Conservation (phyloP, 1,284 basidiomycete species). For the Sporisorium graminicola region DNA sequence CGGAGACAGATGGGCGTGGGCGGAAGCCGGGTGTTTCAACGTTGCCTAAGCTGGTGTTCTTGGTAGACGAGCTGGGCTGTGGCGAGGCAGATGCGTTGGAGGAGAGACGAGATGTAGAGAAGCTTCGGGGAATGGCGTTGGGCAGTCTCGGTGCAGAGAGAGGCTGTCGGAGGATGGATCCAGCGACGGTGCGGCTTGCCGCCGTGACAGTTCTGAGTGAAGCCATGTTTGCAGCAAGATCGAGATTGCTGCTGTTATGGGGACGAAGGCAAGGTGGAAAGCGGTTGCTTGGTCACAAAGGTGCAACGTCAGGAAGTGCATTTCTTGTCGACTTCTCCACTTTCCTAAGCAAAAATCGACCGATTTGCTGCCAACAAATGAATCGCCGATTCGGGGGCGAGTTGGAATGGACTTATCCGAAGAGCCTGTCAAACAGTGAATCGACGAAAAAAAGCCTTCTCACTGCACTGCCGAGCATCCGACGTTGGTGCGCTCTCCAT, state of each 20-base stretch:
- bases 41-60: constrained; percentile 26
- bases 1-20: constrained; percentile 23
- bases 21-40: constrained; percentile 36
- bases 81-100: constrained; percentile 4
- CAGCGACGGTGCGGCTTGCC: constrained; percentile 1
- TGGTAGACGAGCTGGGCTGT: neutral
- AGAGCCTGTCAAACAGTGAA: neutral
- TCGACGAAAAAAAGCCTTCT: constrained; percentile 2
- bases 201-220: constrained; percentile 15
- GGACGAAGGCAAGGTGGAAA: neutral
- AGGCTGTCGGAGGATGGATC: neutral
- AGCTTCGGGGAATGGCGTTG: neutral
- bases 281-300: neutral
- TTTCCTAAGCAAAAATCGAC: constrained; percentile 15
- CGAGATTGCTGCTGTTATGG: neutral
- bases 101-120: neutral
- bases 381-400: constrained; percentile 14
- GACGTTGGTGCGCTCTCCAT: constrained; percentile 3
- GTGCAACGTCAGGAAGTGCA: too few species aligned
- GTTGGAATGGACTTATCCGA: constrained; percentile 23
- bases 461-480: constrained; percentile 29
- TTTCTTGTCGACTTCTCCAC: constrained; percentile 23
- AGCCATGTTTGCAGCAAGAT: neutral
- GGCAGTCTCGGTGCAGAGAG: neutral
- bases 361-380: neutral